Conservation (phyloP, 768 basidiomycete species). For the Serendipita indica region DNA sequence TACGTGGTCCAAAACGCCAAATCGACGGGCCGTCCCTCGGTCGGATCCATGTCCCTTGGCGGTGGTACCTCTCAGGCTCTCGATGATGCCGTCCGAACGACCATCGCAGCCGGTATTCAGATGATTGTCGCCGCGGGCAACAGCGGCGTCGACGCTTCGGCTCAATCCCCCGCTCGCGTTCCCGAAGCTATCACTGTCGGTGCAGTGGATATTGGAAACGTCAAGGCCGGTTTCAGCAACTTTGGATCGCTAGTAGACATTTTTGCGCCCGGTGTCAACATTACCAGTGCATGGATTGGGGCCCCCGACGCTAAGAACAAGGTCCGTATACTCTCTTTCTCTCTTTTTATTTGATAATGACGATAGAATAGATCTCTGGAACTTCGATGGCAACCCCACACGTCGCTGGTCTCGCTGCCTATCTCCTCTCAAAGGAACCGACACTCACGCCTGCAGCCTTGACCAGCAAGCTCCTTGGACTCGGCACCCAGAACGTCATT, state of each 20-base stretch:
- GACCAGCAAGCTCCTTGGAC: slow-evolving; percentile 19
- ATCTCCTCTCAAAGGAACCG: slow-evolving; percentile 23
- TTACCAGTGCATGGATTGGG: slow-evolving; percentile 19
- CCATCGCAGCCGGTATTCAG: slow-evolving; percentile 12
- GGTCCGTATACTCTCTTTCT: too few species aligned
- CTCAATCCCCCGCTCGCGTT: slow-evolving; percentile 14
- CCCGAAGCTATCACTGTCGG: slow-evolving; percentile 15
- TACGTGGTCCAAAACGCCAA: slow-evolving; percentile 20
- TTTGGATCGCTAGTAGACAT: slow-evolving; percentile 13
- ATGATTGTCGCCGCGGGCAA: slow-evolving; percentile 16
- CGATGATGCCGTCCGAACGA: slow-evolving; percentile 11
- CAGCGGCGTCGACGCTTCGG: slow-evolving; percentile 13
- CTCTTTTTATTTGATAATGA: too few species aligned
- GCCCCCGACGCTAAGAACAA: background rate
- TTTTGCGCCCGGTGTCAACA: slow-evolving; percentile 27
- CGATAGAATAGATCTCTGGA: slow-evolving; percentile 4
- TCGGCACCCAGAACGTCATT: slow-evolving; percentile 22
- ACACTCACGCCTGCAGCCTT: slow-evolving; percentile 23
- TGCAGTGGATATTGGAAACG: slow-evolving; percentile 11
- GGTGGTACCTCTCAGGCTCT: slow-evolving; percentile 17
- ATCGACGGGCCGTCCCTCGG: slow-evolving; percentile 20
- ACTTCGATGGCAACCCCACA: slow-evolving; percentile 25
- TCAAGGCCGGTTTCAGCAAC: slow-evolving; percentile 13
- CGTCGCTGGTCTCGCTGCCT: slow-evolving; percentile 30
- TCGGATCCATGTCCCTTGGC: slow-evolving; percentile 28